Evolutionary conservation across 2,329 filamentous ascomycete species (phyloP).

Genomic region (Exophiala dermatitidis): DNA sequence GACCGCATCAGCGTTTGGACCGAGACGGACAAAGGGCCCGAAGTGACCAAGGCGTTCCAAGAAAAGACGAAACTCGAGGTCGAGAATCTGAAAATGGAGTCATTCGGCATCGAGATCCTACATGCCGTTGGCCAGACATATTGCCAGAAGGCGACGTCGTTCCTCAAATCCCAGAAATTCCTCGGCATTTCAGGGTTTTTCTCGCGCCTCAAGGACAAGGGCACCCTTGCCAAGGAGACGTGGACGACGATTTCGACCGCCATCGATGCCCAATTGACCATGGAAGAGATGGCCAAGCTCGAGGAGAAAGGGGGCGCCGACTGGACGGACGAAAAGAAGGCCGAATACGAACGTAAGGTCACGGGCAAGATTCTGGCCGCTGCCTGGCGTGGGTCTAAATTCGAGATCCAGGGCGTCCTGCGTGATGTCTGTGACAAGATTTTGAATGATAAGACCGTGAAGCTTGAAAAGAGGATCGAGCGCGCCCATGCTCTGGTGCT

Average conservation of each 20-base stretch:
- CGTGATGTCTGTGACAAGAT: slow-evolving; percentile 89
- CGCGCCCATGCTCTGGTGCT: slow-evolving; percentile 83
- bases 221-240: slow-evolving; percentile 91
- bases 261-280: slow-evolving; percentile 94
- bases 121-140: slow-evolving; percentile 93
- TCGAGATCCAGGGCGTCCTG: slow-evolving; percentile 94
- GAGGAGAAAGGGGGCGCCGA: slow-evolving; percentile 93
- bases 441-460: slow-evolving; percentile 70
- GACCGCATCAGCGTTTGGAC: slow-evolving; percentile 93
- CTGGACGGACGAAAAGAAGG: slow-evolving; percentile 96
- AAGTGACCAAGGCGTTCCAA: slow-evolving; percentile 83
- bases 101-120: slow-evolving; percentile 90
- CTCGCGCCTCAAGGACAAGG: slow-evolving; percentile 89
- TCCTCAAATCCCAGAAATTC: slow-evolving; percentile 94
- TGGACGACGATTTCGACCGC: slow-evolving; percentile 97
- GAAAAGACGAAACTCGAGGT: slow-evolving; percentile 92
- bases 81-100: slow-evolving; percentile 99
- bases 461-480: slow-evolving; percentile 77
- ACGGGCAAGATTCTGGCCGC: slow-evolving; percentile 97
- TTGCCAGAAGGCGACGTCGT: slow-evolving; percentile 73
- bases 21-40: slow-evolving; percentile 81
- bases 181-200: slow-evolving; percentile 95
- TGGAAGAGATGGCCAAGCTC: slow-evolving; percentile 97
- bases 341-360: slow-evolving; percentile 89
- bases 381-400: slow-evolving; percentile 92